These are phyloP conservation scores for Phytophthora sp. DNA, from an alignment of 352 stramenopile species.

Conservation along the genomic window DNA sequence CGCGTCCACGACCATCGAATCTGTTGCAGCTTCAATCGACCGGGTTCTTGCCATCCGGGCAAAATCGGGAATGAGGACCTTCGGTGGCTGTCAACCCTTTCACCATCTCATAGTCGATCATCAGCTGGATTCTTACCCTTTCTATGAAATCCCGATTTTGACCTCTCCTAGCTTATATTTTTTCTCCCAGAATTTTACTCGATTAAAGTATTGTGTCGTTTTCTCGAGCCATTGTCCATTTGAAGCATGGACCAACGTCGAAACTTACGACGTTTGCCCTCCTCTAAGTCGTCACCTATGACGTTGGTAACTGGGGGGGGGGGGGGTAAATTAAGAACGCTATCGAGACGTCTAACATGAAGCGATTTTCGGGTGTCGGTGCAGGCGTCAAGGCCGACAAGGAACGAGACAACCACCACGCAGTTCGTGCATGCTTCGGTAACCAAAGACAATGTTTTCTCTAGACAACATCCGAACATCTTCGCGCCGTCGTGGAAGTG, in stretches of 20 bases:
- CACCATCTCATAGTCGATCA: not conserved
- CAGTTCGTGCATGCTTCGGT: too few species aligned
- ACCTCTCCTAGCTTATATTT: not conserved
- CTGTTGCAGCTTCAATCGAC: not conserved
- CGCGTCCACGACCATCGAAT: not conserved
- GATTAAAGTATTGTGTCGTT: slow-evolving; percentile 9
- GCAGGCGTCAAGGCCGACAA: too few species aligned
- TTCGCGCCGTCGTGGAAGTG: too few species aligned
- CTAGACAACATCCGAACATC: too few species aligned
- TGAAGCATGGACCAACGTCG: not conserved
- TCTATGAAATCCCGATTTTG: not conserved
- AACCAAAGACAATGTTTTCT: too few species aligned
- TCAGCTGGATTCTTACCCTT: too few species aligned
- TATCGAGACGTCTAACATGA: too few species aligned
- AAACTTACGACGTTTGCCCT: slow-evolving; percentile 9
- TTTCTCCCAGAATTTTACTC: not conserved
- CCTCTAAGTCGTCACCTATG: slow-evolving; percentile 10
- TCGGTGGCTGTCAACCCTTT: not conserved
- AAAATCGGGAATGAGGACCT: not conserved
- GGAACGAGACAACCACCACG: too few species aligned
- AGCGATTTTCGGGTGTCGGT: too few species aligned
- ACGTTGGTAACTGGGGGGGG: slow-evolving; percentile 11
- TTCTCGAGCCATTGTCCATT: slow-evolving; percentile 15
- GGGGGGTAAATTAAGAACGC: too few species aligned
- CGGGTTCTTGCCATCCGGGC: not conserved